Base-by-base conservation (phyloP, 177 flowering plant species). In the Tripterygium wilfordii region DNA sequence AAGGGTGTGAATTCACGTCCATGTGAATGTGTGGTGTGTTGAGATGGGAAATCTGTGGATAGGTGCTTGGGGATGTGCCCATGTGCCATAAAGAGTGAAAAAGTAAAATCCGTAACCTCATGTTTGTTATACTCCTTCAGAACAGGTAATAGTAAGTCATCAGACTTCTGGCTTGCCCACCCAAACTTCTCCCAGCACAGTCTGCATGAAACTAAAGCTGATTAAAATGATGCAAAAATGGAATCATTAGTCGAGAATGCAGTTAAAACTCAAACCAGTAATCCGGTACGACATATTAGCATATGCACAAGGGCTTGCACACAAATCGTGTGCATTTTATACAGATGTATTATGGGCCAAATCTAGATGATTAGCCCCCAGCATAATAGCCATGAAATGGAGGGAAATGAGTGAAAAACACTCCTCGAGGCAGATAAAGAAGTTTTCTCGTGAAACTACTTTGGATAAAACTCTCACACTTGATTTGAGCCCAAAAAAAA, bases 111-210 rank as follows among this genome's bases (percentile, higher is more conserved):
- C 15, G 54, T 30, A 28, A 90, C 97, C 96, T 90, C 96, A 39
- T 69, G 91, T 53, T 83, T 87, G 61, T 69, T 67, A 54, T 87
- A 83, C 68, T 90, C 97, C 64, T 83, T 87, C 44, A 90, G 54
- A 52, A 87, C 96, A 31, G 97, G 97, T 30, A 84, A 27, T 23
- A 90, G 71, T 69, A 90, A 65, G 36, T 90, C 95, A 71, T 90
- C 91, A 17, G 91, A 78, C 74, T 85, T 90, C 61, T 76, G 74
- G 55, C 57, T 67, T 48, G 48, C 62, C 97, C 97, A 87, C 7
- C 89, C 89, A 67, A 90, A 79, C 76, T 76, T 87, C 49, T 83
- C 96, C 90, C 79, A 81, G 53, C 97, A 90, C 44, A 86, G 62
- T 63, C 48, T 40, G 54, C 21, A 24, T 8, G 20, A 22, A 51